Base-by-base conservation (phyloP, 805 yeast species). In the Saccharomycopsis babjevae region DNA sequence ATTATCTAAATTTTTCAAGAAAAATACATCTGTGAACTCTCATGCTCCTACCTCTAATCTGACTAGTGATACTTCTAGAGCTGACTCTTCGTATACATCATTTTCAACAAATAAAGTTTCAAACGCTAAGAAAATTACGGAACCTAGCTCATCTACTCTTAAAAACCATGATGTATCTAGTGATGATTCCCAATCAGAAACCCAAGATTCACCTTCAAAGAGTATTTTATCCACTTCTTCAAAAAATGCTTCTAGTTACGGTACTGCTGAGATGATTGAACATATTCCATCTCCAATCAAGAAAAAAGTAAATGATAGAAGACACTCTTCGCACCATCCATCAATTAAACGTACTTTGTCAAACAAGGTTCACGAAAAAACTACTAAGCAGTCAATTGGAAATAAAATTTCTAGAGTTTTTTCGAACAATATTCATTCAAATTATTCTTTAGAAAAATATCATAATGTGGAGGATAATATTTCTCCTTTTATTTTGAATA, bases 321-420 rank as follows among this genome's bases (percentile, higher is more conserved):
- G 39, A 56, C 42, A 50, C 50, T 25, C 28, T 46, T 18, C 28
- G 46, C 59, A 34, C 16, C 54, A 22, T 43, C 62, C 18, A 8
- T 50, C n/a, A 46, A 46, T 57, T 25, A 42, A 32, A 10, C 56
- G 50, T 18, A 34, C 30, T 5, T 32, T 34, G n/a, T 58, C 61
- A 28, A 42, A 38, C 20, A 40, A 43, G 13, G 56, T 54, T 28
- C 34, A 56, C 40, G 58, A 57, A 15, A 46, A 25, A n/a, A 54
- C 22, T 13, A 16, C 32, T 38, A 43, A 16, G 7, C 32, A 57
- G 36, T 10, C 38, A 13, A 11, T 42, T 16, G 54, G 57, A 30
- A 59, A 62, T 56, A 39, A 52, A 13, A 62, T 59, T 25, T 57
- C 57, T 36, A 28, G 64, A 30, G 58, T 62, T 18, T 56, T 62